A percentile compares a stretch with the other conserved stretches of the same genome.
phyloP scores from a whole-genome alignment of 1,284 basidiomycete genomes.

The Volvariella surrecta region DNA sequence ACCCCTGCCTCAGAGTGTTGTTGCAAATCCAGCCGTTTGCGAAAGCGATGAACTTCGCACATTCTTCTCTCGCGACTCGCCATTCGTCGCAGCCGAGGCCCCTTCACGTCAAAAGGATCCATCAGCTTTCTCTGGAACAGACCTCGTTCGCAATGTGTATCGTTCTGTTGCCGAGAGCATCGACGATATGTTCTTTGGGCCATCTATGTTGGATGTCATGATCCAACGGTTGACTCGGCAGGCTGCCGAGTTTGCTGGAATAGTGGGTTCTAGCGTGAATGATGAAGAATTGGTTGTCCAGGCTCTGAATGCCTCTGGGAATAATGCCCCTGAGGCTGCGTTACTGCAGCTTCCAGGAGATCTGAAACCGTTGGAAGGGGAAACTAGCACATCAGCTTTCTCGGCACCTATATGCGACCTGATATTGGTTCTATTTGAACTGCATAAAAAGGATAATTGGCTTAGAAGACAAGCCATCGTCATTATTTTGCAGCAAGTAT shows the following conservation, averaged over 20 bases:
- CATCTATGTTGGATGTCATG: conserved; percentile 92
- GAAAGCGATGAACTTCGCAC: conserved; percentile 76
- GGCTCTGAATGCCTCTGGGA: conserved; percentile 63
- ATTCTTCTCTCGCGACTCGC: conserved; percentile 84
- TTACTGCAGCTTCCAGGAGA: conserved; percentile 63
- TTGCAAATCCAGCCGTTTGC: conserved; percentile 70
- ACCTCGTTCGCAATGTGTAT: conserved; percentile 78
- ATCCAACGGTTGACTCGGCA: conserved; percentile 83
- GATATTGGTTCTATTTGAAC: conserved; percentile 86
- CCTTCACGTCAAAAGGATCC: conserved; percentile 31
- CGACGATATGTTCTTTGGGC: conserved; percentile 89
- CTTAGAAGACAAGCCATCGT: conserved; percentile 92
- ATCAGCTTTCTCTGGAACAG: conserved; percentile 54
- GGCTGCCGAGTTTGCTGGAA: conserved; percentile 79
- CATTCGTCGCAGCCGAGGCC: conserved; percentile 56
- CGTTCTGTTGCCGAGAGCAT: conserved; percentile 85
- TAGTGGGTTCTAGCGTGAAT: conserved; percentile 70
- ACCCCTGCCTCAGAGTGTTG: conserved; percentile 45
- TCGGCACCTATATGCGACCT: conserved; percentile 93
- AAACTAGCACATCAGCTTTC: conserved; percentile 80
- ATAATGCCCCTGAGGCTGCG: conserved; percentile 54
- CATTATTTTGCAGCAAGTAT: conserved; percentile 90
- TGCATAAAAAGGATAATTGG: conserved; percentile 96
- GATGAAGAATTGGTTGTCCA: conserved; percentile 80
- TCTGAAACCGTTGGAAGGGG: conserved; percentile 74